Percentiles rank a stretch among this genome's conserved stretches.
These are phyloP conservation scores for Entophlyctis luteolus DNA, from an alignment of 192 early-diverging fungal genomes.

Conservation along the genomic window DNA sequence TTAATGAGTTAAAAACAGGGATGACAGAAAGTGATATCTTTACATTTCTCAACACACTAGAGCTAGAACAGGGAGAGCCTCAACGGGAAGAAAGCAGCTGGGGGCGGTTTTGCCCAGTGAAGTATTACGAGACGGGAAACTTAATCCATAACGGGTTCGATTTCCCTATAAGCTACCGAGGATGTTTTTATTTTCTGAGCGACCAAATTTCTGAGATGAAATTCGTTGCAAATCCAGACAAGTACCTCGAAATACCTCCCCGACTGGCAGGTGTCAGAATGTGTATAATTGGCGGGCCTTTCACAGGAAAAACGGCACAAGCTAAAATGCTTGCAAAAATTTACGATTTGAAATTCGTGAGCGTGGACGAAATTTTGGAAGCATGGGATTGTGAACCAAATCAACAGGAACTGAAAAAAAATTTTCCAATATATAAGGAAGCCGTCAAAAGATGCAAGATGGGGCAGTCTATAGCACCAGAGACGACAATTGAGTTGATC, in stretches of 20 bases:
- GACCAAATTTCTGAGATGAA: slow-evolving; percentile 18
- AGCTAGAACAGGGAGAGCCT: slow-evolving; percentile 44
- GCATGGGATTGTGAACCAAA: slow-evolving; percentile 33
- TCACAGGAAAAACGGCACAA: slow-evolving; percentile 50
- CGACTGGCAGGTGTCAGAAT: slow-evolving; percentile 21
- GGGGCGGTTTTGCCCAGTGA: slow-evolving; percentile 43
- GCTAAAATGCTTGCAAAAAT: slow-evolving; percentile 35
- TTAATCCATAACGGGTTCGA: slow-evolving; percentile 22
- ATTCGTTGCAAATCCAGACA: slow-evolving; percentile 46
- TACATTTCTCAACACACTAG: slow-evolving; percentile 26
- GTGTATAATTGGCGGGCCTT: slow-evolving; percentile 44
- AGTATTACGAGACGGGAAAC: slow-evolving; percentile 17
- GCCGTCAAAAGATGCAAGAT: slow-evolving; percentile 23
- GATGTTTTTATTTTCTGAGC: slow-evolving; percentile 40
- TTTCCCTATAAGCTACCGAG: slow-evolving; percentile 37
- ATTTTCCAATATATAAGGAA: slow-evolving; percentile 15
- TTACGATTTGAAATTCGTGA: slow-evolving; percentile 38
- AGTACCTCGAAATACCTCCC: slow-evolving; percentile 36
- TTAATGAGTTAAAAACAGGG: neutral
- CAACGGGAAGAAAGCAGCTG: slow-evolving; percentile 39
- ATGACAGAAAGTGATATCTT: slow-evolving; percentile 33
- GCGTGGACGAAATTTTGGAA: slow-evolving; percentile 38
- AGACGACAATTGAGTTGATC: slow-evolving; percentile 27
- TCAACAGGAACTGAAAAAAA: slow-evolving; percentile 18
- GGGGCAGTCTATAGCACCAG: slow-evolving; percentile 21